Evolutionary conservation across 345 rosid genomes (phyloP), one percentile per base, ranked within the genome.

Genomic region (Pugionium dolabratum): DNA sequence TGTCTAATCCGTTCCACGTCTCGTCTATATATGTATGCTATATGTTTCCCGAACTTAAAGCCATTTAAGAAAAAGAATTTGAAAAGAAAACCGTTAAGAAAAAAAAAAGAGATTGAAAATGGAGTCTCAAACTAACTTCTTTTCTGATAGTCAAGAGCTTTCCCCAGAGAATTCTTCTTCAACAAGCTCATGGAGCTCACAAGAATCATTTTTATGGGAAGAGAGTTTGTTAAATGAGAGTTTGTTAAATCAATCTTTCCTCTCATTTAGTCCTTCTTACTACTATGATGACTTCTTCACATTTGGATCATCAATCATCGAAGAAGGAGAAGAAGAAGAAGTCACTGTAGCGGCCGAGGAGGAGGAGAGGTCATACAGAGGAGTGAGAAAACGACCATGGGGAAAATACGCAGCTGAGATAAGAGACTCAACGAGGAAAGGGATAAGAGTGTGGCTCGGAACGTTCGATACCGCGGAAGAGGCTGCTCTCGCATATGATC

Each of bases 371-470:
- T 59, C 83, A 4, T 76, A 76, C 59, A 76, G 91, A 80, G 91
- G 91, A n/a, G 91, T 86, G 1, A 74, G 96, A 71, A 80, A 55
- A 73, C 49, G 95, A 66, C 95, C 91, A 1, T 86, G 96, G 92
- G 92, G 96, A 37, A 84, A 84, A 61, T 86, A 39, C 9, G 96
- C 92, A 1, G 92, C 96, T 0, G 96, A 88, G 81, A 86, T 88
- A 27, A 78, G 96, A 54, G 92, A 88, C 50, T 84, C 92, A 1
- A 80, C 87, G 0, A 77, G 84, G 54, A 76, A 84, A 28, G 92
- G 92, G 2, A 72, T 73, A 4, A 66, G 96, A 66, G 92, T 89
- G 7, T 89, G 96, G 96, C 81, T 89, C 0, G 92, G 96, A 25
- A 89, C 96, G 2, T 89, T 86, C 26, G 85, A 84, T 40, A 83